Percentiles rank a stretch among this genome's conserved stretches.
Conservation (phyloP, 2,329 filamentous ascomycete species). For the Phialophora macrospora region DNA sequence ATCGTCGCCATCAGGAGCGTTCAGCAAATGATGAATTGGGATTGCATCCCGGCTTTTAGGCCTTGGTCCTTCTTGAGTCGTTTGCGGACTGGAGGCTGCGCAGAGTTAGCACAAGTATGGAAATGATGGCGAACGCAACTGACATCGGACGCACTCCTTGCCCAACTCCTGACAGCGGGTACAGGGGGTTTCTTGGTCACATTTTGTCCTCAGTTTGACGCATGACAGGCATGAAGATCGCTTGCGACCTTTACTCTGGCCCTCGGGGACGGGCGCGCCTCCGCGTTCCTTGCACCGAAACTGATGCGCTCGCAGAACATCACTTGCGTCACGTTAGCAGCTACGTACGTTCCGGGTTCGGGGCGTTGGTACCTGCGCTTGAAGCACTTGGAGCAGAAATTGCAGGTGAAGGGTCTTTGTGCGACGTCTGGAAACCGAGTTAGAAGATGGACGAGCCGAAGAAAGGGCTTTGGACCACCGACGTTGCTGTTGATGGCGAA, state of each 20-base stretch:
- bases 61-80: conserved; percentile 15
- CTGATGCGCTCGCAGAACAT: conserved; percentile 36
- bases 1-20: conserved; percentile 30
- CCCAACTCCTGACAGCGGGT: conserved; percentile 34
- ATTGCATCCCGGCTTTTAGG: conserved; percentile 35
- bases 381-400: conserved; percentile 37
- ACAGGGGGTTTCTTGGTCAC: conserved; percentile 35
- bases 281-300: conserved; percentile 37
- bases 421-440: conserved; percentile 26
- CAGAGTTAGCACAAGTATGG: background rate
- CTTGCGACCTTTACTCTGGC: conserved; percentile 36
- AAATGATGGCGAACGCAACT: conserved; percentile 25
- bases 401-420: conserved; percentile 34
- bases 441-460: background rate
- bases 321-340: conserved; percentile 20
- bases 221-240: conserved; percentile 35
- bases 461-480: conserved; percentile 7
- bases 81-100: conserved; percentile 24
- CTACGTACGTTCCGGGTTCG: background rate
- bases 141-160: conserved; percentile 35
- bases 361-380: conserved; percentile 31
- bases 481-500: conserved; percentile 37
- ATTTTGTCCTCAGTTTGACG: conserved; percentile 36
- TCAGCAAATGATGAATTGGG: conserved; percentile 34
- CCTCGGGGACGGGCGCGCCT: conserved; percentile 34